Percentiles rank a stretch among this genome's conserved stretches.
Conservation (phyloP, 106 monocot species). For the Dendrobium nobile region DNA sequence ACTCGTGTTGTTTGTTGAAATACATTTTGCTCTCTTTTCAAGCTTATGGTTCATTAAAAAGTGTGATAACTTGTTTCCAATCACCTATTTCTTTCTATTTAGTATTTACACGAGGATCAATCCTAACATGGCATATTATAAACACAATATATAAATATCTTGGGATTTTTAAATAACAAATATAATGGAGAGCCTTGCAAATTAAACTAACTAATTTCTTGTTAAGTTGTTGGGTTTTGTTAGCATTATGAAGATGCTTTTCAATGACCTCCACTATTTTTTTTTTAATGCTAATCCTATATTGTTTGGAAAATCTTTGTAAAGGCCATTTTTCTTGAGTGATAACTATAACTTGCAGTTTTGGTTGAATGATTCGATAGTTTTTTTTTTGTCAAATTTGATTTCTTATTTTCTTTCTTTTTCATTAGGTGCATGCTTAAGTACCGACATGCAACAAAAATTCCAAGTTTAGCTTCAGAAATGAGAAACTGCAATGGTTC, state of each 20-base stretch:
- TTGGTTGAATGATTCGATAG: background rate
- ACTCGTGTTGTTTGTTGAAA: no score
- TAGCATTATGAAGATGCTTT: background rate
- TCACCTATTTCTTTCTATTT: background rate
- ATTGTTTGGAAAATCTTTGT: background rate
- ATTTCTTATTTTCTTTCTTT: background rate
- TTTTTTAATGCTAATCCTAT: background rate
- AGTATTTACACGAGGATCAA: background rate
- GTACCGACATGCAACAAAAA: conserved; percentile 96
- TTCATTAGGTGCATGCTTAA: conserved; percentile 78
- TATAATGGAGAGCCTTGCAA: background rate
- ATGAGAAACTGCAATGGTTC: conserved; percentile 97
- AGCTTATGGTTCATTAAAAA: background rate
- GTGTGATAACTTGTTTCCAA: background rate
- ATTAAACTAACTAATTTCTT: background rate
- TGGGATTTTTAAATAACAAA: background rate
- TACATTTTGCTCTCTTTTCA: background rate
- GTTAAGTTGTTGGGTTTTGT: background rate
- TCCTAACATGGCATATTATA: background rate
- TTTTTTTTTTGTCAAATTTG: background rate
- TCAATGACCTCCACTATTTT: background rate
- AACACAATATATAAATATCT: background rate
- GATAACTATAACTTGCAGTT: background rate
- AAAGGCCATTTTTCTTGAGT: background rate
- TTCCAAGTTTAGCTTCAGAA: conserved; percentile 94